Conservation (phyloP, 208 protist species). For the Trypanosoma avium region DNA sequence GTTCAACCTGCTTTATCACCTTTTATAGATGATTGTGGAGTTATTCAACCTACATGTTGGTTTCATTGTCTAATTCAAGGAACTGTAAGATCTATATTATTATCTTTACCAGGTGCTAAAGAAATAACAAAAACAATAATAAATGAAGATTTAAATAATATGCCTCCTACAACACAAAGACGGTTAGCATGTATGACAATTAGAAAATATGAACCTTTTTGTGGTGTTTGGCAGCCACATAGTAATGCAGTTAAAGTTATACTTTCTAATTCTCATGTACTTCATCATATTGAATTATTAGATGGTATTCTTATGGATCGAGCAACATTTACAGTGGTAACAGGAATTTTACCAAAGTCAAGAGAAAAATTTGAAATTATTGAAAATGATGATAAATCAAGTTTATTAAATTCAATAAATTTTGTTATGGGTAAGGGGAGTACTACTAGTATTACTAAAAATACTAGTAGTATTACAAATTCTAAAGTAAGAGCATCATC, state of each 20-base stretch:
- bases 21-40: constrained; percentile 21
- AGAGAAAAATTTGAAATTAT: constrained; percentile 22
- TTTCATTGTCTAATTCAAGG: constrained; percentile 20
- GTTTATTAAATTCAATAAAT: no score
- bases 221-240: constrained; percentile 25
- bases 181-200: constrained; percentile 16
- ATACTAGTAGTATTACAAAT: constrained; percentile 25
- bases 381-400: not conserved
- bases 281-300: constrained; percentile 28
- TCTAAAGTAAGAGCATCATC: constrained; percentile 19
- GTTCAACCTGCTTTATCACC: constrained; percentile 15
- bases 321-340: not conserved
- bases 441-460: constrained; percentile 5
- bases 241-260: constrained; percentile 12
- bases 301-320: constrained; percentile 29
- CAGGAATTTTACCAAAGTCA: constrained; percentile 1
- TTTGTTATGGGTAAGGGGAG: no score
- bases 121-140: not conserved
- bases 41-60: constrained; percentile 23
- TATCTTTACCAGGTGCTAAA: constrained; percentile 15
- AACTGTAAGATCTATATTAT: constrained; percentile 17
- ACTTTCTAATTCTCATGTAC: constrained; percentile 14
- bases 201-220: constrained; percentile 15
- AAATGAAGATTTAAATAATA: not conserved
- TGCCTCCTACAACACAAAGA: constrained; percentile 5